These are phyloP conservation scores for carrot (Daucus carota) DNA, from an alignment of 129 eudicot genomes.

Conservation along the genomic window DNA sequence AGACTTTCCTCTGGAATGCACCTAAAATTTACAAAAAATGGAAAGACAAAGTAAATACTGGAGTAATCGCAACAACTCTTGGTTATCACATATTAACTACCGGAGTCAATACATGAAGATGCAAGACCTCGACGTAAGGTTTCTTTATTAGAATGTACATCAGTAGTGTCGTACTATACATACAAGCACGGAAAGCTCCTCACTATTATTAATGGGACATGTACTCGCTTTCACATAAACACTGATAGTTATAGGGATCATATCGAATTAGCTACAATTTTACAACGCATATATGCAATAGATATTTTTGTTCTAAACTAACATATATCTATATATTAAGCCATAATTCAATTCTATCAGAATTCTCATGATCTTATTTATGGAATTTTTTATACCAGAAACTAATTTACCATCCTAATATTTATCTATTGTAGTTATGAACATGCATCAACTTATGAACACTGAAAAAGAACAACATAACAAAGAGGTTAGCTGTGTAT, in stretches of 20 bases:
- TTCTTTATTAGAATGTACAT: background rate
- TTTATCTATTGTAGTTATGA: background rate
- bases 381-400: background rate
- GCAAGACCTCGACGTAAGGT: background rate
- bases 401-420: background rate
- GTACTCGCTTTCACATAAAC: background rate
- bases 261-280: background rate
- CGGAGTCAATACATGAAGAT: background rate
- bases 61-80: background rate
- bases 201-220: background rate
- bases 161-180: background rate
- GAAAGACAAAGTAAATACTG: background rate
- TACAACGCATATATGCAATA: background rate
- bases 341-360: background rate
- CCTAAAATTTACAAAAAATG: slow-evolving; percentile 36
- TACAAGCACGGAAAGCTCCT: no score
- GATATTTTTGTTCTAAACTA: background rate
- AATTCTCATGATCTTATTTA: background rate
- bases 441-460: background rate
- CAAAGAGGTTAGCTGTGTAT: background rate
- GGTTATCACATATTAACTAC: background rate
- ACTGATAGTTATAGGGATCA: background rate
- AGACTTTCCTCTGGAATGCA: slow-evolving; percentile 95
- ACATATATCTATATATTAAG: background rate
- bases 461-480: background rate